Evolutionary conservation across 1,284 basidiomycete species (phyloP).

Genomic region (Pseudozyma flocculosa): DNA sequence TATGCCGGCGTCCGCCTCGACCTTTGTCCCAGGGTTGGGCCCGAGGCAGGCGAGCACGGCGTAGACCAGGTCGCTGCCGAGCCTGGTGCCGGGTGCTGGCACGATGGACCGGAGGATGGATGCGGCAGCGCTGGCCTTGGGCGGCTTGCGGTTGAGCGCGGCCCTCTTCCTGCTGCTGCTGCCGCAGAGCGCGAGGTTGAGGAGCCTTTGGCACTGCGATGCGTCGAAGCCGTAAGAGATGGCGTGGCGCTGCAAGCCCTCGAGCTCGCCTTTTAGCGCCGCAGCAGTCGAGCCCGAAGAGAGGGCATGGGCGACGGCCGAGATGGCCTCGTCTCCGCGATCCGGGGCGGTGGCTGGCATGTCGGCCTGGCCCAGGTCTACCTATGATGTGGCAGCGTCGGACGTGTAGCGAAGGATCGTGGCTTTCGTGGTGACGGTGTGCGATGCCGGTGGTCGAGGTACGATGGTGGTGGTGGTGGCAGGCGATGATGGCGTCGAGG

Average conservation of each 20-base stretch:
- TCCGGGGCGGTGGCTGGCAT: too few relatives aligned
- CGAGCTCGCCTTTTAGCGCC: too few relatives aligned
- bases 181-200: slow-evolving; percentile 22
- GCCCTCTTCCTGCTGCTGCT: slow-evolving; percentile 9
- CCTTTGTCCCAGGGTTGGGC: slow-evolving; percentile 21
- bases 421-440: too few relatives aligned
- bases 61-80: slow-evolving; percentile 21
- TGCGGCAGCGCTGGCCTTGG: slow-evolving; percentile 19
- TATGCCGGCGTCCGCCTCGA: slow-evolving; percentile 14
- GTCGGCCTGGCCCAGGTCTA: too few relatives aligned
- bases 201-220: slow-evolving; percentile 23
- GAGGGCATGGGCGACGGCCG: too few relatives aligned
- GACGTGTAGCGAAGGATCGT: too few relatives aligned
- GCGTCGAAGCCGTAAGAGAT: slow-evolving; percentile 20
- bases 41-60: slow-evolving; percentile 22
- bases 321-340: too few relatives aligned
- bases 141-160: slow-evolving; percentile 10
- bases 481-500: too few relatives aligned
- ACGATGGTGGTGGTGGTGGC: too few relatives aligned
- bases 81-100: slow-evolving; percentile 12
- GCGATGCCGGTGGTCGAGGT: too few relatives aligned
- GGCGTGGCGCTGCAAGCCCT: slow-evolving; percentile 23
- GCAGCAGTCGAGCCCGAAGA: too few relatives aligned
- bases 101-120: slow-evolving; percentile 25
- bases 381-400: too few relatives aligned